Evolutionary conservation across 139 green algal species (phyloP).

Genomic region (Chlamydomonas incerta): DNA sequence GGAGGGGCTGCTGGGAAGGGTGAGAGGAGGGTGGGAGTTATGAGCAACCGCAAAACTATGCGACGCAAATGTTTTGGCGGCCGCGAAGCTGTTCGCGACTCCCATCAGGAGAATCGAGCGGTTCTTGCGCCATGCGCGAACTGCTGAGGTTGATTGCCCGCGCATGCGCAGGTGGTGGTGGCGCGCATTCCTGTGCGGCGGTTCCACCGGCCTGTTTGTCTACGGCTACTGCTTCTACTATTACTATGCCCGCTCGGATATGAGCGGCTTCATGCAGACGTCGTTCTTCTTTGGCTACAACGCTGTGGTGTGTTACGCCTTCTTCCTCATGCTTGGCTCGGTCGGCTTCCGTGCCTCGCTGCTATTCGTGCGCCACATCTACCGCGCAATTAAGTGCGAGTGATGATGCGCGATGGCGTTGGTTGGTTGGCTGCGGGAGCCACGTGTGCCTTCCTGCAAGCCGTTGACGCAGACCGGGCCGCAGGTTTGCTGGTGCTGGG

Average conservation of each 20-base stretch:
- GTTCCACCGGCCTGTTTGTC: slow-evolving; percentile 95
- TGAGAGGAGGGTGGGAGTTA: no score
- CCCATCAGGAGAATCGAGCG: no score
- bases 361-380: slow-evolving; percentile 80
- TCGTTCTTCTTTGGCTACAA: slow-evolving; percentile 91
- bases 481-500: not conserved
- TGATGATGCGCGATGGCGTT: slow-evolving; percentile 9
- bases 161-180: slow-evolving; percentile 87
- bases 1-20: no score
- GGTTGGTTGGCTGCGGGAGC: no score
- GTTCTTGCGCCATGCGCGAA: no score
- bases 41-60: no score
- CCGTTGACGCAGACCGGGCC: no score
- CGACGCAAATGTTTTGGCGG: no score
- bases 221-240: slow-evolving; percentile 99
- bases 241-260: slow-evolving; percentile 88
- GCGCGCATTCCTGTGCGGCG: slow-evolving; percentile 95
- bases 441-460: no score
- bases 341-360: slow-evolving; percentile 82
- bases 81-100: no score
- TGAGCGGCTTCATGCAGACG: slow-evolving; percentile 88
- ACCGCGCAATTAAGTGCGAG: slow-evolving; percentile 75
- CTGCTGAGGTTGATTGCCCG: no score
- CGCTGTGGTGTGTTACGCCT: slow-evolving; percentile 80
- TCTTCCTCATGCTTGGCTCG: slow-evolving; percentile 90